Base-by-base conservation (phyloP, 306 rosid species). In the Bauhinia variegata region DNA sequence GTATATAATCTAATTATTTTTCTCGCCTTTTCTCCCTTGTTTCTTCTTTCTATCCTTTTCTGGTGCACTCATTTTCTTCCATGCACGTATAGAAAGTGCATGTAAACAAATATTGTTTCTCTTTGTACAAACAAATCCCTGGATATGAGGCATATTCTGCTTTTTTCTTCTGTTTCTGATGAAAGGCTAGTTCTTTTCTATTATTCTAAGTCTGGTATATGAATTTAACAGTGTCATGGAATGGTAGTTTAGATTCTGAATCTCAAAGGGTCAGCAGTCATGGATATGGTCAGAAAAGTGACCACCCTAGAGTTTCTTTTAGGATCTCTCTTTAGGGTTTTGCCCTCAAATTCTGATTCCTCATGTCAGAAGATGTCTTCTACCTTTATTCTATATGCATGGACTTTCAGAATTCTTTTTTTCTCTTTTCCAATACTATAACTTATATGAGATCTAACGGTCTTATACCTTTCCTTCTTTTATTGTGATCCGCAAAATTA, bases 261-360 rank as follows among this genome's bases (percentile, higher is more conserved):
- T 30, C 62, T 37, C 8, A 43, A 39, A 2, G n/a, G 6, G 17
- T 69, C 19, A 53, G 47, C 39, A 58, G 53, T 37, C 30, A 23
- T 17, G 54, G 44, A 62, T 19, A 30, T 50, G 63, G 15, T 42
- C 57, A 12, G 46, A 63, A 57, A 71, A 42, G 53, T 57, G 52
- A 32, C 46, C 46, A 41, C 39, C 30, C 38, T 64, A 54, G 39
- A 4, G 42, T 36, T 71, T 44, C 5, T 50, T 19, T 36, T 14
- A 47, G 71, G 47, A 54, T 54, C 63, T 78, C 39, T 28, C 28
- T 23, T 15, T 61, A 73, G 71, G 75, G 78, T 66, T 66, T 72
- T 18, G 23, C 50, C 59, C 48, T 53, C 48, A 43, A 34, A 65
- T 53, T 51, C 50, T 46, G 36, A 44, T 59, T 77, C 64, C 59